A percentile compares a stretch with the other conserved stretches of the same genome.
phyloP scores from a whole-genome alignment of 2,329 filamentous ascomycete species.

The Alternaria angustiovoidea region DNA sequence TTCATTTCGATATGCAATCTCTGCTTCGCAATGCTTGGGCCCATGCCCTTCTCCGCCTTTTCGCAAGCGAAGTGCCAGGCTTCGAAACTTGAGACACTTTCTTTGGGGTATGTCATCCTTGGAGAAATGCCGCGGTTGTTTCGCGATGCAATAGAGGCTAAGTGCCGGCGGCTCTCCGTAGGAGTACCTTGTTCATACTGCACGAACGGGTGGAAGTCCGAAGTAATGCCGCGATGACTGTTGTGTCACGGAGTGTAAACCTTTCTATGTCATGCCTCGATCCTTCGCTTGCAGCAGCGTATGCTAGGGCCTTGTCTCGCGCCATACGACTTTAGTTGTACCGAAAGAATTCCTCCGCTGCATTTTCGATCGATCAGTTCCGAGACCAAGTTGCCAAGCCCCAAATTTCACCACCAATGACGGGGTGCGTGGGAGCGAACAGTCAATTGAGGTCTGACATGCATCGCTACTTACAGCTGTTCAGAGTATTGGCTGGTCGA shows the following conservation, averaged over 20 bases:
- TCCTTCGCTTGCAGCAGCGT: background rate
- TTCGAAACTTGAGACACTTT: conserved; percentile 26
- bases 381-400: background rate
- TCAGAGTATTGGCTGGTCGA: background rate
- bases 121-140: conserved; percentile 14
- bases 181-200: background rate
- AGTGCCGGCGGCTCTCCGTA: conserved; percentile 31
- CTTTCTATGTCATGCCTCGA: background rate
- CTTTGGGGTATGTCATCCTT: conserved; percentile 27
- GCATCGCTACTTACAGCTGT: background rate
- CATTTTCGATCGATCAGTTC: conserved; percentile 1
- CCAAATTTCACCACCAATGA: background rate
- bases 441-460: background rate
- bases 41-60: conserved; percentile 19
- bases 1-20: conserved; percentile 32
- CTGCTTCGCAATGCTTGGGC: conserved; percentile 16
- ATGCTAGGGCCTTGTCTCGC: background rate
- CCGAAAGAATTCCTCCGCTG: background rate
- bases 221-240: conserved; percentile 2
- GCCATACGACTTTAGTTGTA: background rate
- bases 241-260: background rate
- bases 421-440: too few species aligned
- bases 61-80: conserved; percentile 17
- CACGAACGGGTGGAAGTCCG: background rate
- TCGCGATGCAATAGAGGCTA: conserved; percentile 20